phyloP scores from a whole-genome alignment of 495 filamentous ascomycete species.

The Sphaerosporella brunnea region DNA sequence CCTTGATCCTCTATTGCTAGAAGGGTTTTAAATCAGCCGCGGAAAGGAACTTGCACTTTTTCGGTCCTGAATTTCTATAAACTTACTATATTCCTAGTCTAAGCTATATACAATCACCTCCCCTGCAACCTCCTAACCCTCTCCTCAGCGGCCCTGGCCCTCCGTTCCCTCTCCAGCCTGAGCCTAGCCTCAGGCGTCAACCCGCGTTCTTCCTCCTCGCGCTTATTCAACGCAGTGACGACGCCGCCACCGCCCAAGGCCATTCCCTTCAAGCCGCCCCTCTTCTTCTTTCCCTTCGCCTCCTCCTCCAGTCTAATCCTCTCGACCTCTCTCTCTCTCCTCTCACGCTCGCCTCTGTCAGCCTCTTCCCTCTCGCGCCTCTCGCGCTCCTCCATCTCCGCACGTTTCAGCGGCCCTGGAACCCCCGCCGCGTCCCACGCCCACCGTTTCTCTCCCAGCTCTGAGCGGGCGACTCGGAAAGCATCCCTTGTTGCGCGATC shows the following conservation, averaged over 20 bases:
- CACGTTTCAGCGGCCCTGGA: conserved; percentile 46
- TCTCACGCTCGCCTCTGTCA: conserved; percentile 38
- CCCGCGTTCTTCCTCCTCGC: conserved; percentile 26
- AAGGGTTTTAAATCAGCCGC: too few species aligned
- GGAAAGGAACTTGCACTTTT: too few species aligned
- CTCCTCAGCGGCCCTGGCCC: conserved; percentile 32
- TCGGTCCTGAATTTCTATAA: too few species aligned
- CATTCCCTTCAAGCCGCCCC: conserved; percentile 51
- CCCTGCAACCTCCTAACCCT: conserved; percentile 33
- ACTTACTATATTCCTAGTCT: background rate
- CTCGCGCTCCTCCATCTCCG: conserved; percentile 48
- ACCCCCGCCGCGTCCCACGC: conserved; percentile 63
- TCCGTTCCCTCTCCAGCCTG: conserved; percentile 16
- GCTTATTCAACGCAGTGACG: conserved; percentile 19
- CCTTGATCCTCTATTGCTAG: too few species aligned
- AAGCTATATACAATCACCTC: too few species aligned
- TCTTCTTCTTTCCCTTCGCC: conserved; percentile 38
- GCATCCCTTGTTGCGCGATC: conserved; percentile 76
- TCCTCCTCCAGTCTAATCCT: conserved; percentile 48
- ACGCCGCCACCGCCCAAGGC: conserved; percentile 13
- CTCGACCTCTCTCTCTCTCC: conserved; percentile 41
- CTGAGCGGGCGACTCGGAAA: conserved; percentile 69
- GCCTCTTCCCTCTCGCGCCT: conserved; percentile 41
- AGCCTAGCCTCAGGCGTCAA: conserved; percentile 21
- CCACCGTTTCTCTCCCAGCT: conserved; percentile 60